These are phyloP conservation scores for Torrubiellomyces zombiae DNA, from an alignment of 2,329 filamentous ascomycete species.

Conservation along the genomic window DNA sequence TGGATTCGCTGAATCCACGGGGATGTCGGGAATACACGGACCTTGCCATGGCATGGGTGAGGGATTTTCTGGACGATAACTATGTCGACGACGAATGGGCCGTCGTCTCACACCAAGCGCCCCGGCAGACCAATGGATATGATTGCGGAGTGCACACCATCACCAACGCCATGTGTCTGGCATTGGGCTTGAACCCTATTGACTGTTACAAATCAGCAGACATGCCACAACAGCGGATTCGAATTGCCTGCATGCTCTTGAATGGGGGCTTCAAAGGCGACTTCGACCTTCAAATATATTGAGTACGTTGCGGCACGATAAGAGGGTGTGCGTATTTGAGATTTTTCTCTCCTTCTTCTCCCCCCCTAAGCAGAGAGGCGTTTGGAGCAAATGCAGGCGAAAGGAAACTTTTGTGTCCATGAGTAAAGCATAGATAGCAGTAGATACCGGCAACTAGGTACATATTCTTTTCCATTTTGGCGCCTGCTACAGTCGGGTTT, in stretches of 20 bases:
- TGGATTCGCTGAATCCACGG: conserved; percentile 43
- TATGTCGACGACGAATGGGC: conserved; percentile 46
- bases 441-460: too few species aligned
- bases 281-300: conserved; percentile 30
- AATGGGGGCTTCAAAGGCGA: conserved; percentile 50
- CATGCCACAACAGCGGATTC: conserved; percentile 41
- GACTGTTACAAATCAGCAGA: conserved; percentile 32
- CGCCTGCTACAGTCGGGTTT: too few species aligned
- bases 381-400: too few species aligned
- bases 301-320: conserved; percentile 1
- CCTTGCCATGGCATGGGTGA: conserved; percentile 36
- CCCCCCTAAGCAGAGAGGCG: too few species aligned
- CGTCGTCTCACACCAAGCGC: conserved; percentile 29
- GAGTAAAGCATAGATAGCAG: too few species aligned
- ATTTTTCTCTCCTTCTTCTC: conserved; percentile 2
- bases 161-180: conserved; percentile 51
- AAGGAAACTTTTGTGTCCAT: too few species aligned
- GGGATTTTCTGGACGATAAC: conserved; percentile 33
- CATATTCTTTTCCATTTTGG: too few species aligned
- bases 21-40: conserved; percentile 23
- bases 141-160: conserved; percentile 69
- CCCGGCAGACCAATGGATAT: conserved; percentile 46
- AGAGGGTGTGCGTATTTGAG: not conserved
- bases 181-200: conserved; percentile 34
- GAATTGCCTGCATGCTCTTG: conserved; percentile 48